Conservation (phyloP, 2,329 filamentous ascomycete genomes). For the Verticillium albo-atrum region DNA sequence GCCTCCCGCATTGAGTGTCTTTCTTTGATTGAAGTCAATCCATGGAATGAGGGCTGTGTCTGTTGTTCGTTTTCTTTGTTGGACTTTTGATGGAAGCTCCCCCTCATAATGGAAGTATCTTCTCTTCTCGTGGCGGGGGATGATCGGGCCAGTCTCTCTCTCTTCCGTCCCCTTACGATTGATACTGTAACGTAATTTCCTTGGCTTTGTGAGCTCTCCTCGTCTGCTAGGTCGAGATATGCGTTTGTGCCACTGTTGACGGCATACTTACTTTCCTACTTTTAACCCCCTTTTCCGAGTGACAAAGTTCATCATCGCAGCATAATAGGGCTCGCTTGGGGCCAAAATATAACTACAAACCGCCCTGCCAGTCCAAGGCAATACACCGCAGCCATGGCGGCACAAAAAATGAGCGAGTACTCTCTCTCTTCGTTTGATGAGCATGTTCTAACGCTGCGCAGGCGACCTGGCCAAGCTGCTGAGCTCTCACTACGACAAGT, state of each 20-base stretch:
- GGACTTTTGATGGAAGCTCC: background rate
- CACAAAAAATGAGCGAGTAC: slow-evolving; percentile 7
- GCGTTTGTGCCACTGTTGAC: background rate
- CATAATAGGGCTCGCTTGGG: background rate
- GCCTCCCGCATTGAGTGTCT: background rate
- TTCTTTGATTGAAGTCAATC: background rate
- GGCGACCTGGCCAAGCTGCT: slow-evolving; percentile 6
- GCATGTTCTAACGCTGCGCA: slow-evolving; percentile 1
- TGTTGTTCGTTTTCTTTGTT: background rate
- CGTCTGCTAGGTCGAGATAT: background rate
- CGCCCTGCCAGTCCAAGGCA: background rate
- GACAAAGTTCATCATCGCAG: background rate
- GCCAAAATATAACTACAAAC: background rate
- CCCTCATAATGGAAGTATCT: background rate
- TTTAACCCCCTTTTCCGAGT: background rate
- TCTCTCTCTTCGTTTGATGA: accelerated
- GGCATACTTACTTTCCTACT: background rate
- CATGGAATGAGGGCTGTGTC: background rate
- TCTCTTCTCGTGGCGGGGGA: background rate
- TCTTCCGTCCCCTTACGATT: background rate
- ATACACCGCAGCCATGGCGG: slow-evolving; percentile 5
- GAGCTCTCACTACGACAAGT: slow-evolving; percentile 1
- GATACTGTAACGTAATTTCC: background rate
- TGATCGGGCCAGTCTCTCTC: background rate
- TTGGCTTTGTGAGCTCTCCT: background rate